Conservation (phyloP, 129 eudicot genomes). For the Solidago caesia region DNA sequence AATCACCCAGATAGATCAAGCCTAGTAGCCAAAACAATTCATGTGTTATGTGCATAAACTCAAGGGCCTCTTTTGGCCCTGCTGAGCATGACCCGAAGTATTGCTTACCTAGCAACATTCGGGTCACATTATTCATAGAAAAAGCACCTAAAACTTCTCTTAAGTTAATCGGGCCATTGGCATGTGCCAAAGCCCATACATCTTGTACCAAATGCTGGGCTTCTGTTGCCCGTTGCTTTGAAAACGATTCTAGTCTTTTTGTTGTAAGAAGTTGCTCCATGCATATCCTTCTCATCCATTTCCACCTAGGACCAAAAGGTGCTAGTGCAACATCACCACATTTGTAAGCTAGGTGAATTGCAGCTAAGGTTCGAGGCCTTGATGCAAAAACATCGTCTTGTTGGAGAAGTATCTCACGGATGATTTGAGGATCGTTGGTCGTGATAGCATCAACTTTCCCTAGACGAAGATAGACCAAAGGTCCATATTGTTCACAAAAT, state of each 20-base stretch:
- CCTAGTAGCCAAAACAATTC: slow-evolving; percentile 85
- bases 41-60: slow-evolving; percentile 94
- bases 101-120: slow-evolving; percentile 93
- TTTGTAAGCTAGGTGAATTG: slow-evolving; percentile 68
- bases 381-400: slow-evolving; percentile 94
- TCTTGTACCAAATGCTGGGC: slow-evolving; percentile 77
- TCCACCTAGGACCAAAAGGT: slow-evolving; percentile 93
- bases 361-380: slow-evolving; percentile 82
- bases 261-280: slow-evolving; percentile 88
- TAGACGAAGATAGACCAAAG: slow-evolving; percentile 69
- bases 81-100: slow-evolving; percentile 76
- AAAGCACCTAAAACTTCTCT: slow-evolving; percentile 85
- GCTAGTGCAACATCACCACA: slow-evolving; percentile 96
- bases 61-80: slow-evolving; percentile 81
- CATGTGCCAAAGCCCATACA: slow-evolving; percentile 57
- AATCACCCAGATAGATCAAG: slow-evolving; percentile 90
- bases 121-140: slow-evolving; percentile 97
- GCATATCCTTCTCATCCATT: slow-evolving; percentile 87
- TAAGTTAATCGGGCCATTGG: slow-evolving; percentile 47
- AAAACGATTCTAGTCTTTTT: slow-evolving; percentile 74
- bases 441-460: slow-evolving; percentile 88
- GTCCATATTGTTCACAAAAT: slow-evolving; percentile 76
- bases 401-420: slow-evolving; percentile 74
- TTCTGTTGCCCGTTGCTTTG: slow-evolving; percentile 66
- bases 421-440: slow-evolving; percentile 81